A percentile compares a stretch with the other conserved stretches of the same genome.
Conservation (phyloP, 306 rosid species). For the Nissolia schottii region DNA sequence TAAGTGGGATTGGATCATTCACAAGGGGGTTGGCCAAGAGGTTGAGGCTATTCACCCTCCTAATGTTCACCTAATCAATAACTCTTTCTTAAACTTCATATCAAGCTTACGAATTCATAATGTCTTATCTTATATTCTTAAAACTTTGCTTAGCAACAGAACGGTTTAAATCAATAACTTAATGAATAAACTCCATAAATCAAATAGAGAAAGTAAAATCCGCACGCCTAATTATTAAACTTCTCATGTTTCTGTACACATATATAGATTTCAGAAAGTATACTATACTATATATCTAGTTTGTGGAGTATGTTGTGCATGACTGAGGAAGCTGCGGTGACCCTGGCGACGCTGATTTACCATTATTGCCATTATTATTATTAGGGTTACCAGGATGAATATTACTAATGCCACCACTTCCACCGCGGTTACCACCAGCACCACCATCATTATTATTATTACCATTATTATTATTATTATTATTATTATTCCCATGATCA, state of each 20-base stretch:
- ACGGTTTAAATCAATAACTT: too few relatives aligned
- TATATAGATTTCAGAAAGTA: background rate
- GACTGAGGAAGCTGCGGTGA: constrained; percentile 50
- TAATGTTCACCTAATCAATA: too few relatives aligned
- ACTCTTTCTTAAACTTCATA: too few relatives aligned
- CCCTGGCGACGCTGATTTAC: background rate
- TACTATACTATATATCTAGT: constrained; percentile 9
- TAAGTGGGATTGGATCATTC: too few relatives aligned
- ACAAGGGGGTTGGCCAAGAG: too few relatives aligned
- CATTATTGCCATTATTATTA: background rate
- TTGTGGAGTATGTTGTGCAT: constrained; percentile 49
- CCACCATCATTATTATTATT: too few relatives aligned
- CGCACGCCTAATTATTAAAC: background rate
- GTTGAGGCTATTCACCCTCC: too few relatives aligned
- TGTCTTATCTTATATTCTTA: too few relatives aligned
- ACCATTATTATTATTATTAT: background rate
- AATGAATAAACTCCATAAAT: too few relatives aligned
- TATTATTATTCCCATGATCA: constrained; percentile 8
- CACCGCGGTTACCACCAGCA: background rate
- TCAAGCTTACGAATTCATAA: too few relatives aligned
- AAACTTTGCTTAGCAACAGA: too few relatives aligned
- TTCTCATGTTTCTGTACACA: constrained; percentile 14
- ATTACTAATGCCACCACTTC: background rate
- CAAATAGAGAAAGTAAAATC: background rate
- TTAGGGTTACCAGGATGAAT: background rate